Conservation (phyloP, 768 basidiomycete species). For the Tylopilus rubrobrunneus region DNA sequence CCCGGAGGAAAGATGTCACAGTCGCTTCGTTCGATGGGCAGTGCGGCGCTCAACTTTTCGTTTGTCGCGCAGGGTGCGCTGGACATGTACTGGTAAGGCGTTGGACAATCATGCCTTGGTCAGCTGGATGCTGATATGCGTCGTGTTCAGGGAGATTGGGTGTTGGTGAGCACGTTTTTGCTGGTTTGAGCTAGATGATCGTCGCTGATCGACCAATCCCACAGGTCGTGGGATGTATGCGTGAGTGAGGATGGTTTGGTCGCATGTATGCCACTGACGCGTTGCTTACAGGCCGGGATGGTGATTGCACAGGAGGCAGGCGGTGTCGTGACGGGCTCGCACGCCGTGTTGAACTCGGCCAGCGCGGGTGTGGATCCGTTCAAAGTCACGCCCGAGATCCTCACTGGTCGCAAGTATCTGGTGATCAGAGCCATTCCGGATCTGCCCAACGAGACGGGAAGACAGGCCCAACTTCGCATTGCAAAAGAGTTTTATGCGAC, state of each 20-base stretch:
- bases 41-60: slow-evolving; percentile 77
- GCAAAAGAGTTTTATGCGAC: slow-evolving; percentile 84
- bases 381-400: slow-evolving; percentile 62
- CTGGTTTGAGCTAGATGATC: neutral
- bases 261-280: neutral
- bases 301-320: slow-evolving; percentile 92
- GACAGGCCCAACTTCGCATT: slow-evolving; percentile 73
- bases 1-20: slow-evolving; percentile 80
- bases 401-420: slow-evolving; percentile 78
- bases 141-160: slow-evolving; percentile 69
- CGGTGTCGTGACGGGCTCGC: slow-evolving; percentile 69
- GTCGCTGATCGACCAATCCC: neutral
- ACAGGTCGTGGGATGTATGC: slow-evolving; percentile 83
- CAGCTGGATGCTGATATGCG: neutral
- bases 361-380: slow-evolving; percentile 40
- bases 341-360: slow-evolving; percentile 41
- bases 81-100: slow-evolving; percentile 78
- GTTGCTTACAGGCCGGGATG: slow-evolving; percentile 62
- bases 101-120: neutral
- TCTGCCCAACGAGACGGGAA: slow-evolving; percentile 57
- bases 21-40: slow-evolving; percentile 77
- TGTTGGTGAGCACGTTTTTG: slow-evolving; percentile 44
- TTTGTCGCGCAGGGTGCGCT: slow-evolving; percentile 86
- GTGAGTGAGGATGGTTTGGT: slow-evolving; percentile 31
- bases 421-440: slow-evolving; percentile 70